Percentiles rank a stretch among this genome's conserved stretches.
phyloP scores from a whole-genome alignment of 2,329 filamentous ascomycete species.

The Lachnellula subtilissima region DNA sequence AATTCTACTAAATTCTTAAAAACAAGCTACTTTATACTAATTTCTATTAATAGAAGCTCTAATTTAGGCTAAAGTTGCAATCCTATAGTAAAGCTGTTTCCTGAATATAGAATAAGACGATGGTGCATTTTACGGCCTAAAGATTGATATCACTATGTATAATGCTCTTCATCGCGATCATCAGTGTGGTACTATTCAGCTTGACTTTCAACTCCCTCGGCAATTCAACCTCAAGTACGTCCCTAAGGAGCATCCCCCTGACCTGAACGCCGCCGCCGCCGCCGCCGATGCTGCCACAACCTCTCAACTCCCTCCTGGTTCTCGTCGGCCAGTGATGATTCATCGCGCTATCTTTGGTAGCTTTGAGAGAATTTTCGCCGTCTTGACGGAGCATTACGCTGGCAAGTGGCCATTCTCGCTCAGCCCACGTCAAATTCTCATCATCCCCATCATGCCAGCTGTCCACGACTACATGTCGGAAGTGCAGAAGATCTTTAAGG shows the following conservation, averaged over 20 bases:
- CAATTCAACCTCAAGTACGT: constrained; percentile 87
- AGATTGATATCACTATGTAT: constrained; percentile 94
- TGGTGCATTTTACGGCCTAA: constrained; percentile 95
- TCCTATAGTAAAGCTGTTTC: no score
- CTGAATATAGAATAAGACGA: constrained; percentile 51
- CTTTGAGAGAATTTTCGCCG: constrained; percentile 65
- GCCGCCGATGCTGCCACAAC: no score
- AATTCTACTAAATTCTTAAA: no score
- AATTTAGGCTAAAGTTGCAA: no score
- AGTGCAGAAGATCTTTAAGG: constrained; percentile 63
- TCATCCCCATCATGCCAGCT: constrained; percentile 70
- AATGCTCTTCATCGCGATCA: constrained; percentile 80
- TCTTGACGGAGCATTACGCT: constrained; percentile 76
- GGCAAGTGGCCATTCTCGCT: constrained; percentile 90
- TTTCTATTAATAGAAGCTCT: no score
- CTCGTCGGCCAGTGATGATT: constrained; percentile 80
- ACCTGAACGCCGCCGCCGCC: no score
- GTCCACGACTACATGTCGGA: constrained; percentile 70
- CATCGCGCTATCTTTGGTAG: constrained; percentile 75
- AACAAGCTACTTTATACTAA: no score
- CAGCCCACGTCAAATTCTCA: constrained; percentile 71
- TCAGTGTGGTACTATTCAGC: constrained; percentile 84
- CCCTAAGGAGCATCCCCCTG: constrained; percentile 51
- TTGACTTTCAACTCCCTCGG: constrained; percentile 78
- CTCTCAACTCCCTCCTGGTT: constrained; percentile 41